phyloP scores from a whole-genome alignment of 768 basidiomycete genomes.

The Mycena rebaudengoi region DNA sequence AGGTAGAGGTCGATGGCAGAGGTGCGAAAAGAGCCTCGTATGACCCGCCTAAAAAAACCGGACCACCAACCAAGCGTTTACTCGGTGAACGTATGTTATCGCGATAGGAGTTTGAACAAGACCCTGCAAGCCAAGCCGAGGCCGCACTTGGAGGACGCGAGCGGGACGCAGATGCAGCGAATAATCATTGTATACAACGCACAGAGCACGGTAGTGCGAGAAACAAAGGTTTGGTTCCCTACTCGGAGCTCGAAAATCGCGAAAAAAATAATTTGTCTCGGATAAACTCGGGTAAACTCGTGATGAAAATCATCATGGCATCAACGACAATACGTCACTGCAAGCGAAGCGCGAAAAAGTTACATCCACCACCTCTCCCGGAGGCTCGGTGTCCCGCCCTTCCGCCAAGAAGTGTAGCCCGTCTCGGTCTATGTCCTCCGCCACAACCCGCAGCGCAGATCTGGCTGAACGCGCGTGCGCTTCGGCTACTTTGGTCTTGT shows the following conservation, averaged over 20 bases:
- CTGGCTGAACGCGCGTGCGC: constrained; percentile 57
- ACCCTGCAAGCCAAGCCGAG: no score
- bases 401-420: constrained; percentile 56
- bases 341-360: constrained; percentile 56
- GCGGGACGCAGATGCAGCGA: no score
- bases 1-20: constrained; percentile 12
- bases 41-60: constrained; percentile 31
- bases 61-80: no score
- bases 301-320: constrained; percentile 45
- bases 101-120: no score
- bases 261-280: constrained; percentile 6
- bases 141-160: no score
- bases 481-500: constrained; percentile 58
- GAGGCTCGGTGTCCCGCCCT: constrained; percentile 43
- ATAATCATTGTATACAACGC: no score
- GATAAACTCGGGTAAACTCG: no score
- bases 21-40: constrained; percentile 19
- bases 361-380: constrained; percentile 51
- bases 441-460: constrained; percentile 65
- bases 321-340: constrained; percentile 60
- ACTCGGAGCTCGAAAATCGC: no score
- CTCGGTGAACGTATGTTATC: no score
- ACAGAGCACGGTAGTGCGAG: no score
- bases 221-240: no score
- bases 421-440: constrained; percentile 66